Evolutionary conservation across 2,329 filamentous ascomycete genomes (phyloP), one percentile per base, ranked within the genome.

Genomic region (Aspergillus hortae): DNA sequence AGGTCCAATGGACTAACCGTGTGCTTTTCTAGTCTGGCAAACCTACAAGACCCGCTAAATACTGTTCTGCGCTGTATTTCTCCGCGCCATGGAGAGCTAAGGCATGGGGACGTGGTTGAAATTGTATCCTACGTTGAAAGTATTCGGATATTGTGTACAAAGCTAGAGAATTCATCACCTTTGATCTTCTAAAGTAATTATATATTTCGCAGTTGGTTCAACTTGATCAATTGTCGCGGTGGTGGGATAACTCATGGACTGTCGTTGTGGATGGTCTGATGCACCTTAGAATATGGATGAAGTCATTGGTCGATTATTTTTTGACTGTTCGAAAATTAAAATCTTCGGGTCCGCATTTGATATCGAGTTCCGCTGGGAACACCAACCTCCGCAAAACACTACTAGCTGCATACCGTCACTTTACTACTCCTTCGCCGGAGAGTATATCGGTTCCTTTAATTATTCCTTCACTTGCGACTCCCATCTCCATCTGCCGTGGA

Each of bases 1-100:
- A 32, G 6, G 44, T 17, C 35, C 10, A 42, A 17, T 15, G 4
- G 33, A 33, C 61, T 67, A 56, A 71, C 66, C 63, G 64, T 48
- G 50, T 44, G 12, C 33, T 32, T 48, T 43, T 38, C 45, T 65
- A 86, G 84, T 84, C 68, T 87, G 83, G 83, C 84, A 87, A 76
- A 83, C 79, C 57, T 79, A 83, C 73, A 87, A 87, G 80, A 83
- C 82, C 74, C 67, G 64, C 57, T 72, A 73, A 69, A 54, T 45
- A 56, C 53, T 59, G 50, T 46, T 50, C 49, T 48, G 45, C 45
- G 49, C 49, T 54, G 51, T 53, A 46, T 52, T 56, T 57, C 51
- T 52, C 49, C 32, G 44, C 55, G 54, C 56, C 53, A 56, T 53
- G 56, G 55, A 56, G 56, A 25, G 48, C 58, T 58, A 56, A 57